A percentile compares a stretch with the other conserved stretches of the same genome.
Conservation (phyloP, 2,329 filamentous ascomycete species). For the Rutstroemia sp. region DNA sequence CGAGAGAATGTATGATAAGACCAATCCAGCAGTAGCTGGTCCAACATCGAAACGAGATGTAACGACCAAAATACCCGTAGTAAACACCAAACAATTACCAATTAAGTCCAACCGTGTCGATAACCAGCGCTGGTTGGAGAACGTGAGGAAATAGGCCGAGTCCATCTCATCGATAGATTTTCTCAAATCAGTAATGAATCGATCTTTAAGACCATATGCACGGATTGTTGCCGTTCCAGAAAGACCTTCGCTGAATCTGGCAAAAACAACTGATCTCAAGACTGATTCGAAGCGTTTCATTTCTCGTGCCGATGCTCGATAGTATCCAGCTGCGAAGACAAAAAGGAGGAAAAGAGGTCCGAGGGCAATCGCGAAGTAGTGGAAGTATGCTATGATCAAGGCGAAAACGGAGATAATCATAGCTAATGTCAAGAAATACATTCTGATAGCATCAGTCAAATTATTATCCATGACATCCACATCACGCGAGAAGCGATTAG, state of each 20-base stretch:
- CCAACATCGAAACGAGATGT: slow-evolving; percentile 81
- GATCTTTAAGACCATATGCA: slow-evolving; percentile 74
- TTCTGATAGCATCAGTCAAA: slow-evolving; percentile 79
- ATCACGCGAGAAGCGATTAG: slow-evolving; percentile 92
- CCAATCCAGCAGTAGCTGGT: slow-evolving; percentile 78
- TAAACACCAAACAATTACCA: slow-evolving; percentile 78
- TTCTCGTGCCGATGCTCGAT: slow-evolving; percentile 83
- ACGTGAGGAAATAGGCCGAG: slow-evolving; percentile 88
- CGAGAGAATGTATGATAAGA: slow-evolving; percentile 85
- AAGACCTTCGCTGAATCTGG: slow-evolving; percentile 84
- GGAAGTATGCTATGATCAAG: slow-evolving; percentile 90
- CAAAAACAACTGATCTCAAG: slow-evolving; percentile 79
- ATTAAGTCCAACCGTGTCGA: slow-evolving; percentile 78
- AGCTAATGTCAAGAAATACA: slow-evolving; percentile 81
- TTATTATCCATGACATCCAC: slow-evolving; percentile 96
- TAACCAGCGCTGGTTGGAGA: slow-evolving; percentile 92
- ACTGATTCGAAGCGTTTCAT: slow-evolving; percentile 92
- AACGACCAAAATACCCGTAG: slow-evolving; percentile 82
- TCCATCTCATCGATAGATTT: slow-evolving; percentile 84
- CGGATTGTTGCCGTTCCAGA: slow-evolving; percentile 78
- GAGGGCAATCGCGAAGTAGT: slow-evolving; percentile 64
- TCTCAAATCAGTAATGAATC: slow-evolving; percentile 65
- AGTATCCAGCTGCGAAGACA: slow-evolving; percentile 77
- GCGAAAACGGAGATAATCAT: slow-evolving; percentile 80
- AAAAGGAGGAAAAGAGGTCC: slow-evolving; percentile 69